Conservation (phyloP, 805 yeast species). For the Debaryomyces hansenii region DNA sequence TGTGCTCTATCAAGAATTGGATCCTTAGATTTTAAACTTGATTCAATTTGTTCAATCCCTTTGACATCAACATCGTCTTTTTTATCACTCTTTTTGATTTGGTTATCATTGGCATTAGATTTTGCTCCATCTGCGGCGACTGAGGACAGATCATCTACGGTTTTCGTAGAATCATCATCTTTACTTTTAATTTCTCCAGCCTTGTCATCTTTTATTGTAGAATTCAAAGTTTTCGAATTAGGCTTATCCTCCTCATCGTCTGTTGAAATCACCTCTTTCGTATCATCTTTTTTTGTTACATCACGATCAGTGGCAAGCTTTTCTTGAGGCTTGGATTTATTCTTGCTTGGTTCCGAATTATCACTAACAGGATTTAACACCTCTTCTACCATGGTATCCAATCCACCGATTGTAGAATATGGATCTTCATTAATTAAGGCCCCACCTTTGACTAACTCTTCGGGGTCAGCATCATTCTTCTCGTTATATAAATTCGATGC, state of each 20-base stretch:
- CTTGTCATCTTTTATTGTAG: neutral
- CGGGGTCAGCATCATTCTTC: slow-evolving; percentile 30
- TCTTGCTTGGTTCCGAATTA: neutral
- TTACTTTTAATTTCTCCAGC: slow-evolving; percentile 2
- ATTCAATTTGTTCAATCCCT: neutral
- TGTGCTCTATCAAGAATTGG: neutral
- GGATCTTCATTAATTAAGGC: slow-evolving; percentile 54
- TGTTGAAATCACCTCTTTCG: neutral
- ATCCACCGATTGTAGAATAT: slow-evolving; percentile 45
- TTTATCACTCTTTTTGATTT: neutral
- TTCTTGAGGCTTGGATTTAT: neutral
- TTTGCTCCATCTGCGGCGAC: neutral
- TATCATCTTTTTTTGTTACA: neutral
- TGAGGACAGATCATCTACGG: slow-evolving; percentile 1
- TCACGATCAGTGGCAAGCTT: neutral
- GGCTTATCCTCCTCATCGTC: neutral
- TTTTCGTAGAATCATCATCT: slow-evolving; percentile 3
- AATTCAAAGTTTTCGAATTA: neutral
- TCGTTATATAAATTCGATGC: slow-evolving; percentile 12
- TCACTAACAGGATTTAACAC: slow-evolving; percentile 30
- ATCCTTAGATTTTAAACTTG: neutral
- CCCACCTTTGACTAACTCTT: slow-evolving; percentile 54
- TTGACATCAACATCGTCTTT: neutral
- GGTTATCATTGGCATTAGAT: neutral
- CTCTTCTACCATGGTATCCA: slow-evolving; percentile 49